Base-by-base conservation (phyloP, 2,329 filamentous ascomycete species). In the Fusarium graminum region DNA sequence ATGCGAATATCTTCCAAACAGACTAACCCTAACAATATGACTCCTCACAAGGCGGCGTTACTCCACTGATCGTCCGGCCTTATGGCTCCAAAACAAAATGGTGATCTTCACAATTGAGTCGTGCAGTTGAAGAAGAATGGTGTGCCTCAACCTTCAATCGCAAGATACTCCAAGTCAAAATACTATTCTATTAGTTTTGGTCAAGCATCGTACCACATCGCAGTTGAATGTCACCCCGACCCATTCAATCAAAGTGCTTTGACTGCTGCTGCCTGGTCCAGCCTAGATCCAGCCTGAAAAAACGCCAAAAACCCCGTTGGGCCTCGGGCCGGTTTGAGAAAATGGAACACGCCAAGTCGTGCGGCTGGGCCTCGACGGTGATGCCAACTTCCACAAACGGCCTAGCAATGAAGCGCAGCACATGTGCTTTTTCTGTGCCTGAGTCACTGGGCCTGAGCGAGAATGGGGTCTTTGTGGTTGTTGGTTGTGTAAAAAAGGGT, bases 51-150 rank as follows among this genome's bases (percentile, higher is more conserved):
- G 32, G 39, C 39, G 44, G 38, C 25, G 28, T 12, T 32, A 17
- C 40, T 36, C 58, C 56, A 61, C 58, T 61, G 46, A 61, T 53
- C 54, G 44, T 28, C 55, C n/a, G 6, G 30, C 25, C 11, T 26
- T 43, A 51, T 29, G 34, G 10, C 45, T 39, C 25, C 16, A 11
- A 36, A 17, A 28, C 3, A 7, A 30, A 53, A 60, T 26, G 6
- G 13, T 6, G 34, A 61, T 61, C 40, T 12, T n/a, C 17, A 19
- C 10, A 39, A 2, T 5, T 38, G n/a, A n/a, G n/a, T n/a, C n/a
- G n/a, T n/a, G n/a, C n/a, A n/a, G n/a, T n/a, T n/a, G n/a, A n/a
- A n/a, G n/a, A n/a, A n/a, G n/a, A n/a, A n/a, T n/a, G n/a, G n/a
- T n/a, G n/a, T n/a, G n/a, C n/a, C n/a, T n/a, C n/a, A n/a, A n/a